Percentiles rank a stretch among this genome's conserved stretches.
These are phyloP conservation scores for Diaporthe eres DNA, from an alignment of 2,329 filamentous ascomycete genomes.

Conservation along the genomic window DNA sequence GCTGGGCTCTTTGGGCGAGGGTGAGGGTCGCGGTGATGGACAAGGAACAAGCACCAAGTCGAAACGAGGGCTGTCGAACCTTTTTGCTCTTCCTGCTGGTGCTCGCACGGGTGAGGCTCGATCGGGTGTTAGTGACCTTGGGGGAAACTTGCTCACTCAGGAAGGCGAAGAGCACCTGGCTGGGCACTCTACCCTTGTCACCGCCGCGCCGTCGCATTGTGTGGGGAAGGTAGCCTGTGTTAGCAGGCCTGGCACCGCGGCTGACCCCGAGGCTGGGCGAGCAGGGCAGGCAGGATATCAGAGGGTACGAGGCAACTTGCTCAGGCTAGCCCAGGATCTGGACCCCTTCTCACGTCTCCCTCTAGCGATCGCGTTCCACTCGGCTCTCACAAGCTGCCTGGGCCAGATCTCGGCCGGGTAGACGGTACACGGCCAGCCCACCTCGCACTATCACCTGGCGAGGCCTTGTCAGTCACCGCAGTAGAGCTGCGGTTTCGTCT, in stretches of 20 bases:
- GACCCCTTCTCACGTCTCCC: slow-evolving; percentile 1
- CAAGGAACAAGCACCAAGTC: slow-evolving; percentile 33
- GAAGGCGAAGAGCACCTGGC: slow-evolving; percentile 4
- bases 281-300: background rate
- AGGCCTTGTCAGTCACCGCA: too few relatives aligned
- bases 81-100: slow-evolving; percentile 29
- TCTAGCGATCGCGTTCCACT: background rate
- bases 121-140: background rate
- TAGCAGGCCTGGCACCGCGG: background rate
- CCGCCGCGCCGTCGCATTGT: background rate
- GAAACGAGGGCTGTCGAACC: slow-evolving; percentile 23
- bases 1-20: background rate
- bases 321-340: slow-evolving; percentile 38
- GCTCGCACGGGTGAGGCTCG: background rate
- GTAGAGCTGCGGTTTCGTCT: slow-evolving; percentile 17
- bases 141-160: slow-evolving; percentile 39
- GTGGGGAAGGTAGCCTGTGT: background rate
- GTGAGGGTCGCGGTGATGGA: background rate
- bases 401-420: slow-evolving; percentile 13
- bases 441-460: slow-evolving; percentile 2
- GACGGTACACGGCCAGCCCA: background rate
- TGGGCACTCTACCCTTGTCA: background rate
- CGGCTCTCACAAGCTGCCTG: slow-evolving; percentile 5
- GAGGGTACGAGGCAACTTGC: slow-evolving; percentile 36
- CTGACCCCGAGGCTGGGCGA: background rate